Percentiles rank a stretch among this genome's conserved stretches.
These are phyloP conservation scores for Pseudogymnoascus sp. DNA, from an alignment of 2,329 filamentous ascomycete species.

Conservation along the genomic window DNA sequence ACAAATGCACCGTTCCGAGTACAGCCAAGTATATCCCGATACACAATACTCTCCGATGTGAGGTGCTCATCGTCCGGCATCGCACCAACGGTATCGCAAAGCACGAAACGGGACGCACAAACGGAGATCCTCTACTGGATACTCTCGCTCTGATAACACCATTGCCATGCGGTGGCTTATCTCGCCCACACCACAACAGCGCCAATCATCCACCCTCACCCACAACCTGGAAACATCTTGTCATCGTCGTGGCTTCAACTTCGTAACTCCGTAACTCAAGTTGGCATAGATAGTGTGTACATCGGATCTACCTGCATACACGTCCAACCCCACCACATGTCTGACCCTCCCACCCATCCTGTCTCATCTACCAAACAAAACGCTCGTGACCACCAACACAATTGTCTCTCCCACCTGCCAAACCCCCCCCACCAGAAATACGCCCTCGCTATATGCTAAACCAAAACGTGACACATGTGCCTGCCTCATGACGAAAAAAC, in stretches of 20 bases:
- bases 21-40: not conserved
- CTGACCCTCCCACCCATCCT: not conserved
- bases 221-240: not conserved
- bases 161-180: not conserved
- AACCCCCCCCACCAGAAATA: not conserved
- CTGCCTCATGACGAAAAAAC: not conserved
- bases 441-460: slow-evolving; percentile 3
- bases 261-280: not conserved
- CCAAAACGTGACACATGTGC: not conserved
- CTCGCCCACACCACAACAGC: not conserved
- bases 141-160: not conserved
- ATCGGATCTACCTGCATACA: not conserved
- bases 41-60: not conserved
- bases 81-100: not conserved
- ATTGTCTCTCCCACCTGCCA: not conserved
- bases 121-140: not conserved
- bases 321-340: not conserved
- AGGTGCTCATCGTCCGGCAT: not conserved
- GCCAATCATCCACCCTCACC: not conserved
- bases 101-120: not conserved
- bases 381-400: not conserved
- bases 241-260: not conserved
- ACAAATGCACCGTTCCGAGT: not conserved
- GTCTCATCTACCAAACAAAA: not conserved
- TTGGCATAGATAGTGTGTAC: not conserved